Evolutionary conservation across 148 eudicot species (phyloP).

Genomic region (Rhododendron williamsianum): DNA sequence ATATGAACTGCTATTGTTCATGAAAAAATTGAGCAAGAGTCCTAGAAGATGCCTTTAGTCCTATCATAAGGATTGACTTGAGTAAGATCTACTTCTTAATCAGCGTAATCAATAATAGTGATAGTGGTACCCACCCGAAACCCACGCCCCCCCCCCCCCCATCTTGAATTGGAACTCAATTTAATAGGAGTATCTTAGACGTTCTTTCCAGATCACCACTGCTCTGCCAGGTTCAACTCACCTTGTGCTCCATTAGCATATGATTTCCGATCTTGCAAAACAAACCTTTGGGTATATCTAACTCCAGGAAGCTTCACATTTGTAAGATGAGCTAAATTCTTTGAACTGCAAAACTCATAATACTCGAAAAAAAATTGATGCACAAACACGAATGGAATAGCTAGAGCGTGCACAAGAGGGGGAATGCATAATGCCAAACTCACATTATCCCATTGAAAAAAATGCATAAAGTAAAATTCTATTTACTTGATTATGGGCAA

Average conservation of each 20-base stretch:
- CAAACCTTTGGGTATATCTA: neutral
- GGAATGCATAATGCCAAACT: neutral
- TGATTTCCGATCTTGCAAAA: neutral
- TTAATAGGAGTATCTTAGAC: neutral
- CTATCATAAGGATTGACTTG: neutral
- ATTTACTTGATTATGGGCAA: neutral
- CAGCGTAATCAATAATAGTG: neutral
- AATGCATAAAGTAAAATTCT: neutral
- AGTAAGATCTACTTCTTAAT: neutral
- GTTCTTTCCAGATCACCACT: neutral
- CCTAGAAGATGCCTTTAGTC: neutral
- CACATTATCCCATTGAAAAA: neutral
- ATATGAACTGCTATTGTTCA: neutral
- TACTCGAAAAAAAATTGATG: neutral
- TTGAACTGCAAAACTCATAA: neutral
- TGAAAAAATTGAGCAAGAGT: neutral
- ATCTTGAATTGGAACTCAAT: neutral
- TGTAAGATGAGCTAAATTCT: neutral
- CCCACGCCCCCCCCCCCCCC: neutral
- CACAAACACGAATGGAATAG: conserved; percentile 2
- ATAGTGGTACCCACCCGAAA: neutral
- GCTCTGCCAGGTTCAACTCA: neutral
- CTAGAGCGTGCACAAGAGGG: neutral
- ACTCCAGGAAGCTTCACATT: neutral
- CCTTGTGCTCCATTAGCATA: neutral